Base-by-base conservation (phyloP, 2,329 filamentous ascomycete species). In the Hymenoscyphus albidus region DNA sequence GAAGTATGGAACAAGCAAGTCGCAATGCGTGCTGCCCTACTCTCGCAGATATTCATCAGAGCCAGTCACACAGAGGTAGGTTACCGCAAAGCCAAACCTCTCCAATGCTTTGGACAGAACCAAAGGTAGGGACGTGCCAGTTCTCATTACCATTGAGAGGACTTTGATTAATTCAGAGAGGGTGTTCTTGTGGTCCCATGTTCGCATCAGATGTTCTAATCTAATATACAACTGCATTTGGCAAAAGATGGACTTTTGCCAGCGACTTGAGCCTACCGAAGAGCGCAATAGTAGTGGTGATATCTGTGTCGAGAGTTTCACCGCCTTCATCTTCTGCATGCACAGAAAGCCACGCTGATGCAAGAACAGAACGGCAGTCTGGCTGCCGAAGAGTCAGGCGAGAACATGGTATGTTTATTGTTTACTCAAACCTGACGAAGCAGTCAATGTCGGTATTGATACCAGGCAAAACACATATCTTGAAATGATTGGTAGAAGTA, bases 191-290 rank as follows among this genome's bases (percentile, higher is more conserved):
- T 62, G 59, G 58, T 59, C 62, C 61, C 59, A 61, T 65, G 59
- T 42, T 51, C 48, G 59, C 55, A 57, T 59, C 58, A 64, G 64
- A 58, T 58, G 64, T 57, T 31, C 27, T 12, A 59, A 55, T 1
- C 51, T 42, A 65, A 65, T 65, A 60, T 67, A 61, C 27, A 31
- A 57, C 32, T 57, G 32, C 54, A 31, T 38, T 13, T 38, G 54
- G 54, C 54, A 57, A 57, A 57, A 57, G 44, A 31, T 57, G 27
- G 27, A 32, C 54, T 57, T 59, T 59, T 63, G 61, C 58, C 63
- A 64, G 58, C 59, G 38, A 14, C 16, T 60, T 60, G 31, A 64
- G 65, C 54, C 48, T 55, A 31, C 22, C 54, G 63, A 61, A 57
- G 44, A 51, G 44, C 42, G 16, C 54, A 61, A 39, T 56, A 39